Base-by-base conservation (phyloP, 2,329 filamentous ascomycete genomes). In the Hymenoscyphus scutula region DNA sequence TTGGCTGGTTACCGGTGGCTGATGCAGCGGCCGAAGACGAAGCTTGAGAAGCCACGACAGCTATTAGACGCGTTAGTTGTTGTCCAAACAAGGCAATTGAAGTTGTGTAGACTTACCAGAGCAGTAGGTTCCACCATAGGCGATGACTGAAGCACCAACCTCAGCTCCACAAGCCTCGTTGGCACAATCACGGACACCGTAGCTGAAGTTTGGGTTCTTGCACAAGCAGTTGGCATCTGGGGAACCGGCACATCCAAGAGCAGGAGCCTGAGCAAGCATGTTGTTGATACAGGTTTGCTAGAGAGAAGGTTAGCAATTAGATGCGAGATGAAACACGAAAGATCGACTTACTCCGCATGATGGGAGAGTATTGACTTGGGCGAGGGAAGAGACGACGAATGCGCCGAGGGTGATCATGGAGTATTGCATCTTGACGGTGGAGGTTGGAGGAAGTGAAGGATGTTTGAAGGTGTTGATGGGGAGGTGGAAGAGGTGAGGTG, bases 121-220 rank as follows among this genome's bases (percentile, higher is more conserved):
- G 61, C 73, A 73, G 65, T 70, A 73, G 48, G 17, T 56, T 13
- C 34, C 41, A 48, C 70, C 74, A 64, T 71, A 75, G 45, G 69
- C 63, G 48, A 73, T 70, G 32, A 70, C 76, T 68, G 65, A 58
- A 13, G 62, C 56, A 7, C 66, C 72, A 30, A 64, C 69, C 8
- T 64, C 68, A 8, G 65, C n/a, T 58, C 71, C 72, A 67, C 79
- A 81, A 37, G 76, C 76, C 67, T 77, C 72, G 61, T 70, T 76
- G 62, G 77, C 73, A 73, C 79, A 82, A 69, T 82, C 79, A 63
- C 79, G 78, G 57, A 82, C 72, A 64, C 79, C 80, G 62, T 77
- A 79, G 62, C 73, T 74, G 66, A 80, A 82, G 74, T 79, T 71
- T 38, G 63, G 64, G 61, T 79, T 74, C n/a, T 64, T 67, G 75